These are phyloP conservation scores for Centaurea solstitialis DNA, from an alignment of 129 eudicot genomes.

Conservation along the genomic window DNA sequence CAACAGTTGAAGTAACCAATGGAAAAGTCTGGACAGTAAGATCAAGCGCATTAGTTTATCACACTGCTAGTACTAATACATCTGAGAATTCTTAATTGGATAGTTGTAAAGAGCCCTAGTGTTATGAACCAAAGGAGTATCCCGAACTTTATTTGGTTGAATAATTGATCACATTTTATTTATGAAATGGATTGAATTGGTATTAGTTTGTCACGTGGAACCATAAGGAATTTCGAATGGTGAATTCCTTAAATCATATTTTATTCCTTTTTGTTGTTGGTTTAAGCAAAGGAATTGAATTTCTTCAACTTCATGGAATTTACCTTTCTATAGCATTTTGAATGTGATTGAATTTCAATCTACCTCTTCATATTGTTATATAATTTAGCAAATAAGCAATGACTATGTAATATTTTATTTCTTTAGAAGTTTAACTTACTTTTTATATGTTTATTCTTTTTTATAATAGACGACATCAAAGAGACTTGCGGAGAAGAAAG, in stretches of 20 bases:
- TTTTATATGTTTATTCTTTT: not conserved
- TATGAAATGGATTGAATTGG: too few species aligned
- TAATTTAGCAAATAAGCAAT: not conserved
- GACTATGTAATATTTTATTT: not conserved
- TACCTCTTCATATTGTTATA: not conserved
- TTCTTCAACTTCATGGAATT: not conserved
- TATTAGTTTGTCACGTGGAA: too few species aligned
- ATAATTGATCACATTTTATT: too few species aligned
- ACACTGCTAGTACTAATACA: too few species aligned
- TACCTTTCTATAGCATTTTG: not conserved
- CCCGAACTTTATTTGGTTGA: too few species aligned
- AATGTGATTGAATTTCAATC: not conserved
- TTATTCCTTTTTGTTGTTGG: not conserved
- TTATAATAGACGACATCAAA: conserved; percentile 67
- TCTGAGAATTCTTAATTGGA: too few species aligned
- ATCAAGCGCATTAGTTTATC: too few species aligned
- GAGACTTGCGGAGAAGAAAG: conserved; percentile 71
- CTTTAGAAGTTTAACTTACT: not conserved
- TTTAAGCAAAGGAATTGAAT: not conserved
- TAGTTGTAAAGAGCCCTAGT: too few species aligned
- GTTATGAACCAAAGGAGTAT: too few species aligned
- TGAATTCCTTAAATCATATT: not conserved
- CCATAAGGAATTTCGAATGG: not conserved
- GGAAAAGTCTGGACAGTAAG: too few species aligned
- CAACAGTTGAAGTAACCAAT: too few species aligned